A percentile compares a stretch with the other conserved stretches of the same genome.
phyloP scores from a whole-genome alignment of 2,329 filamentous ascomycete species.

The Ambrosiella cleistominuta region DNA sequence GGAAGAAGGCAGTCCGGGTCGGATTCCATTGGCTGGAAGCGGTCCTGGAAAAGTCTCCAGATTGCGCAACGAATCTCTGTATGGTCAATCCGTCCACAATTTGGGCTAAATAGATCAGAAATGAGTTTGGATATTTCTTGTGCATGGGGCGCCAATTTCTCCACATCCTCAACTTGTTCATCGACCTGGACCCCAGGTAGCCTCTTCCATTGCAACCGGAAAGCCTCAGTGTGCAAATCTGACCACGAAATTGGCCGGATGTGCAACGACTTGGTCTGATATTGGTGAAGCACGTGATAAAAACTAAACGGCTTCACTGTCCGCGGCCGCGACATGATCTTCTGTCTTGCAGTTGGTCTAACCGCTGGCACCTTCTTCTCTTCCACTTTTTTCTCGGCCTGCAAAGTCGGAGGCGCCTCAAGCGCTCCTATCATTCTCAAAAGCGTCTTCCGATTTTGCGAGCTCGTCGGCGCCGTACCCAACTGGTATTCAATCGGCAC shows the following conservation, averaged over 20 bases:
- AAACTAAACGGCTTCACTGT: slow-evolving; percentile 7
- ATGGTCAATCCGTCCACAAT: not conserved
- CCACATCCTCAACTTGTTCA: not conserved
- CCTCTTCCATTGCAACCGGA: slow-evolving; percentile 29
- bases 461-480: not conserved
- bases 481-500: slow-evolving; percentile 1
- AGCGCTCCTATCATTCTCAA: not conserved
- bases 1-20: slow-evolving; percentile 3
- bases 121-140: not conserved
- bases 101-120: not conserved
- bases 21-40: not conserved
- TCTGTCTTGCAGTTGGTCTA: not conserved
- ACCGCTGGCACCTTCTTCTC: not conserved
- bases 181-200: not conserved
- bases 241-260: slow-evolving; percentile 39
- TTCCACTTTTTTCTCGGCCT: not conserved
- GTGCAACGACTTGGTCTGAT: slow-evolving; percentile 24
- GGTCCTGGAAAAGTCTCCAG: slow-evolving; percentile 6
- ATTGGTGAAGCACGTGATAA: slow-evolving; percentile 9
- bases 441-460: not conserved
- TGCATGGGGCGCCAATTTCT: not conserved
- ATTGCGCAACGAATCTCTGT: slow-evolving; percentile 1
- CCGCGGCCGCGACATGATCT: not conserved
- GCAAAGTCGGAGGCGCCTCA: not conserved
- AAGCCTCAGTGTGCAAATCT: slow-evolving; percentile 30